A percentile compares a stretch with the other conserved stretches of the same genome.
Conservation (phyloP, 352 stramenopile genomes). For the Phytophthora vignae region DNA sequence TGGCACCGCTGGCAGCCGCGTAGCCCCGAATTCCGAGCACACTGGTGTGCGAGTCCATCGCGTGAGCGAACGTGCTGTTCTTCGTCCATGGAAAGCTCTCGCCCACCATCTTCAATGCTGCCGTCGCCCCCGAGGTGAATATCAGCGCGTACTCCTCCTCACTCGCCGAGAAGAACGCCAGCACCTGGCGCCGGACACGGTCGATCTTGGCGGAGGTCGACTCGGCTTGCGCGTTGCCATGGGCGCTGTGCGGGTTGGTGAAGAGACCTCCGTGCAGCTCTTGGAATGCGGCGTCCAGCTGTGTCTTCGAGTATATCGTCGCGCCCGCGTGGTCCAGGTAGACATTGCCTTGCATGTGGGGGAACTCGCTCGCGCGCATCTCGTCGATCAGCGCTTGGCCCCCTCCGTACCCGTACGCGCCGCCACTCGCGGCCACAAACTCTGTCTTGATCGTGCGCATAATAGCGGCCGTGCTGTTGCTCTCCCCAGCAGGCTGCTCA, state of each 20-base stretch:
- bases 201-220: constrained; percentile 61
- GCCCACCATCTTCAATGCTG: constrained; percentile 81
- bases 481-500: constrained; percentile 7
- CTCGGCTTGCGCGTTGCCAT: constrained; percentile 26
- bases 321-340: constrained; percentile 90
- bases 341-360: constrained; percentile 54
- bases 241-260: constrained; percentile 73
- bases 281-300: constrained; percentile 60
- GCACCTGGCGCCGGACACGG: constrained; percentile 50
- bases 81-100: constrained; percentile 81
- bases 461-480: neutral
- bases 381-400: constrained; percentile 41
- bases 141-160: constrained; percentile 83
- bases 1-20: constrained; percentile 38
- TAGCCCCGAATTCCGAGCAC: constrained; percentile 71
- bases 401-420: constrained; percentile 44
- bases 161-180: constrained; percentile 72
- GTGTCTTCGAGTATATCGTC: constrained; percentile 75
- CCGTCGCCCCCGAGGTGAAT: constrained; percentile 88
- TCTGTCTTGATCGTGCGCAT: constrained; percentile 31
- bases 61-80: constrained; percentile 62
- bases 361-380: constrained; percentile 55
- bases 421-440: constrained; percentile 37
- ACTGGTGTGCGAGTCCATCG: constrained; percentile 78
- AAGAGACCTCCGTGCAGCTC: constrained; percentile 65